Conservation (phyloP, 2,329 filamentous ascomycete genomes). For the Neofusicoccum umdonicola region DNA sequence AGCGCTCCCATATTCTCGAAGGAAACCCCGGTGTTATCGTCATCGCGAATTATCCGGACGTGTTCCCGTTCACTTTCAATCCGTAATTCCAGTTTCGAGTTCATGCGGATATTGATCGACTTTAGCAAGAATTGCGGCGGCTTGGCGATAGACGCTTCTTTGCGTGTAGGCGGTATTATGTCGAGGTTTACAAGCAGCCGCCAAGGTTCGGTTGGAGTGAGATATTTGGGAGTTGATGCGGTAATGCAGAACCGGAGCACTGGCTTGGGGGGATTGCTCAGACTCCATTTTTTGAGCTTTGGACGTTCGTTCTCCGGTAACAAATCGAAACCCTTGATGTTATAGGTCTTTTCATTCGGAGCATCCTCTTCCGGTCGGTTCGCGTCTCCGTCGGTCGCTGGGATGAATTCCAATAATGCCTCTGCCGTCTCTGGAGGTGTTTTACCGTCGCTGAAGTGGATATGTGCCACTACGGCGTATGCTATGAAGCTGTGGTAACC, state of each 20-base stretch:
- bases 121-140: neutral
- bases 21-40: neutral
- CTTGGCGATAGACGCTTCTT: neutral
- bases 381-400: neutral
- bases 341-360: neutral
- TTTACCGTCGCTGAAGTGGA: neutral
- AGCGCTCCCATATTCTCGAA: neutral
- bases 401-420: neutral
- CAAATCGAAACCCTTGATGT: neutral
- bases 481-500: neutral
- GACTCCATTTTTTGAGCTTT: neutral
- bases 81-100: neutral
- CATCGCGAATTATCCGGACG: neutral
- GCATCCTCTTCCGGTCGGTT: neutral
- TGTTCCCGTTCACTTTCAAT: neutral
- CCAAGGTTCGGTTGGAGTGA: neutral
- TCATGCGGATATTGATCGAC: neutral
- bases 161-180: neutral
- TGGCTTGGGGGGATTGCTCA: neutral
- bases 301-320: neutral
- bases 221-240: neutral
- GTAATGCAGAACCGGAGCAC: neutral
- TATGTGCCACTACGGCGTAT: neutral
- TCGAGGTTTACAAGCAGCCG: neutral
- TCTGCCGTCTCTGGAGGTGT: neutral